phyloP scores from a whole-genome alignment of 1,284 basidiomycete genomes.

The Apiotrichum laibachii region DNA sequence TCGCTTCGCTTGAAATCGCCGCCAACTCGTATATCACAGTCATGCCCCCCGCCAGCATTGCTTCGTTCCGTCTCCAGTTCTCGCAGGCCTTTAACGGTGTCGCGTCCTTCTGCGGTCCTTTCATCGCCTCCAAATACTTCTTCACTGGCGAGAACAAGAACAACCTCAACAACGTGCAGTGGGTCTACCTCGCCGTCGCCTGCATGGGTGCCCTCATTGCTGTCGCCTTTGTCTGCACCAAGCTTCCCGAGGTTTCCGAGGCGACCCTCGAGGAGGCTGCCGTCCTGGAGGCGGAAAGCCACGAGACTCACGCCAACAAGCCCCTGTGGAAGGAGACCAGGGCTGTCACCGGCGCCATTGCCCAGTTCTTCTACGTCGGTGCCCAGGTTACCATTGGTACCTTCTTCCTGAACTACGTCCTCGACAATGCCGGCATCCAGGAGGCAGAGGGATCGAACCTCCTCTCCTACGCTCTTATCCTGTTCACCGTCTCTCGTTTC shows the following conservation, averaged over 20 bases:
- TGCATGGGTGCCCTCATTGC: constrained; percentile 60
- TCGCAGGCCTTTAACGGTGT: constrained; percentile 79
- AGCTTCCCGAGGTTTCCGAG: constrained; percentile 72
- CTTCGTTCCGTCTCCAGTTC: constrained; percentile 74
- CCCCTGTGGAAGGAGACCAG: constrained; percentile 67
- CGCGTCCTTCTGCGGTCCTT: constrained; percentile 68
- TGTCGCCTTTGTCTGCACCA: constrained; percentile 67
- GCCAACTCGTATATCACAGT: constrained; percentile 76
- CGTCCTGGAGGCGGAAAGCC: neutral
- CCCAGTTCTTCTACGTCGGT: constrained; percentile 58
- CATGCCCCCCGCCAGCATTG: constrained; percentile 60
- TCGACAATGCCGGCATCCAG: constrained; percentile 62
- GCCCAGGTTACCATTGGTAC: constrained; percentile 71
- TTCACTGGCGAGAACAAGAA: constrained; percentile 64
- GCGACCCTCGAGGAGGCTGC: constrained; percentile 37
- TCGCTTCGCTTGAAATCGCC: constrained; percentile 54
- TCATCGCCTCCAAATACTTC: constrained; percentile 74
- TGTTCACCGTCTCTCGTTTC: constrained; percentile 66
- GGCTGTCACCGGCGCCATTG: constrained; percentile 60
- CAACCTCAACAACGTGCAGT: constrained; percentile 69
- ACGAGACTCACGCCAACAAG: neutral
- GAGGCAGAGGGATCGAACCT: constrained; percentile 60
- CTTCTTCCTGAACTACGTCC: constrained; percentile 68
- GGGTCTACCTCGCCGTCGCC: constrained; percentile 75
- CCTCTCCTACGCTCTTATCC: constrained; percentile 70